phyloP scores from a whole-genome alignment of 495 filamentous ascomycete species.

The Acidomyces sp. region DNA sequence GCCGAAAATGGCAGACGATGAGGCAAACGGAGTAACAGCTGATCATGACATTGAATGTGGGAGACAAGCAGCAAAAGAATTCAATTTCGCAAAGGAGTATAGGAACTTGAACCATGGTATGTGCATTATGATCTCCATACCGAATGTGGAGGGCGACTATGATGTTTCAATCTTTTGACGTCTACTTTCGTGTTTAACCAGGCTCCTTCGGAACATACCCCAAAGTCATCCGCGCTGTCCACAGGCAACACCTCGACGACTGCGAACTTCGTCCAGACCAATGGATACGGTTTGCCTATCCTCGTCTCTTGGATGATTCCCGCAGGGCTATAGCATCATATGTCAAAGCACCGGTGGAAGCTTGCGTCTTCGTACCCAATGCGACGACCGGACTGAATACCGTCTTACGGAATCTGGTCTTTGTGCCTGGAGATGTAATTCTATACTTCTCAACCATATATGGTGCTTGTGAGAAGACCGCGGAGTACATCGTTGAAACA shows the following conservation, averaged over 20 bases:
- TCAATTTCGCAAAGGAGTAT: slow-evolving; percentile 53
- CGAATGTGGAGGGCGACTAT: background rate
- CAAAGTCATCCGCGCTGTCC: slow-evolving; percentile 40
- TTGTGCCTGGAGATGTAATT: slow-evolving; percentile 27
- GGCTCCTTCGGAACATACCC: slow-evolving; percentile 76
- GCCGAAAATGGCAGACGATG: no score
- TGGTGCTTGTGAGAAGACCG: slow-evolving; percentile 54
- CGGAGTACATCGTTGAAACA: slow-evolving; percentile 57
- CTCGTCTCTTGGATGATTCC: slow-evolving; percentile 45
- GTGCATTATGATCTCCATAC: slow-evolving; percentile 1
- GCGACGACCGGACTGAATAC: slow-evolving; percentile 72
- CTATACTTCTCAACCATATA: slow-evolving; percentile 61
- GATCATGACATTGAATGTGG: slow-evolving; percentile 5
- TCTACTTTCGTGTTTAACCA: slow-evolving; percentile 19
- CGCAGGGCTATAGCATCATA: slow-evolving; percentile 50
- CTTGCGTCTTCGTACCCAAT: slow-evolving; percentile 68
- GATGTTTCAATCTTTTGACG: background rate
- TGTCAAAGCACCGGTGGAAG: slow-evolving; percentile 46
- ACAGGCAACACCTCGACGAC: slow-evolving; percentile 42
- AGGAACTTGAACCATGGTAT: slow-evolving; percentile 74
- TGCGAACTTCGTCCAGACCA: slow-evolving; percentile 54
- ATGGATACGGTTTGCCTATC: slow-evolving; percentile 54
- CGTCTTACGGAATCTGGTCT: slow-evolving; percentile 58
- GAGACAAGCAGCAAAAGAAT: slow-evolving; percentile 31
- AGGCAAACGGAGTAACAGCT: no score